These are phyloP conservation scores for Esteya vermicola DNA, from an alignment of 2,329 filamentous ascomycete species.

Conservation along the genomic window DNA sequence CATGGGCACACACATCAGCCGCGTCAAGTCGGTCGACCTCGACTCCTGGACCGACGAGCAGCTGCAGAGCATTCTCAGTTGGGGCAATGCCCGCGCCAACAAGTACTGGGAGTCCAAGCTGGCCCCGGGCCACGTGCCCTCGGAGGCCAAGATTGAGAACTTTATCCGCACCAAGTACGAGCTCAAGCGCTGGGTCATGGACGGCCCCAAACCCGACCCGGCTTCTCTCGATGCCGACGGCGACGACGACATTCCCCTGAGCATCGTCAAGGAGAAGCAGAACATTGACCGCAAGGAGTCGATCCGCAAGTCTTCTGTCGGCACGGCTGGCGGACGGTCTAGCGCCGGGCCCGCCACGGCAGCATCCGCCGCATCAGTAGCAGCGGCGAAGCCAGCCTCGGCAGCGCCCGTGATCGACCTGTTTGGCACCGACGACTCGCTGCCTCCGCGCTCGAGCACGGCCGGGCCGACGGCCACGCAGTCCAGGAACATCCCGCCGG, in stretches of 20 bases:
- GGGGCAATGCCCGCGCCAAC: slow-evolving; percentile 93
- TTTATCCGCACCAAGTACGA: slow-evolving; percentile 99
- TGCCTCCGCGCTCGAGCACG: slow-evolving; percentile 58
- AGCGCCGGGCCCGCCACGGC: background rate
- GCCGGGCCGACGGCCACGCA: slow-evolving; percentile 49
- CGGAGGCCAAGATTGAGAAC: slow-evolving; percentile 97
- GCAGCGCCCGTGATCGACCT: slow-evolving; percentile 42
- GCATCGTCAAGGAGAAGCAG: slow-evolving; percentile 52
- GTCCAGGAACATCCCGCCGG: slow-evolving; percentile 48
- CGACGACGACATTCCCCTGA: slow-evolving; percentile 65
- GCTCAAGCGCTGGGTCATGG: slow-evolving; percentile 98
- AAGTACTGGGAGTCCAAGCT: slow-evolving; percentile 98
- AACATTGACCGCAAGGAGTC: slow-evolving; percentile 45
- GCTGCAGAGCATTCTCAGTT: slow-evolving; percentile 80
- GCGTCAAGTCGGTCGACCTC: slow-evolving; percentile 95
- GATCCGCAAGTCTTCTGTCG: slow-evolving; percentile 45
- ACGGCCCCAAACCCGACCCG: slow-evolving; percentile 89
- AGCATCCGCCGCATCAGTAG: slow-evolving; percentile 3
- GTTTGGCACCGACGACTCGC: slow-evolving; percentile 59
- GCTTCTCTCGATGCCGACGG: slow-evolving; percentile 67
- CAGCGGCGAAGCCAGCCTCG: slow-evolving; percentile 5
- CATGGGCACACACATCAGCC: slow-evolving; percentile 97
- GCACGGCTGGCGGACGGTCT: too few species aligned
- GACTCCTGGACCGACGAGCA: slow-evolving; percentile 99
- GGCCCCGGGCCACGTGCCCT: slow-evolving; percentile 78